These are phyloP conservation scores for Oropetium thomaeum DNA, from an alignment of 176 grass and related monocot genomes.

Conservation along the genomic window DNA sequence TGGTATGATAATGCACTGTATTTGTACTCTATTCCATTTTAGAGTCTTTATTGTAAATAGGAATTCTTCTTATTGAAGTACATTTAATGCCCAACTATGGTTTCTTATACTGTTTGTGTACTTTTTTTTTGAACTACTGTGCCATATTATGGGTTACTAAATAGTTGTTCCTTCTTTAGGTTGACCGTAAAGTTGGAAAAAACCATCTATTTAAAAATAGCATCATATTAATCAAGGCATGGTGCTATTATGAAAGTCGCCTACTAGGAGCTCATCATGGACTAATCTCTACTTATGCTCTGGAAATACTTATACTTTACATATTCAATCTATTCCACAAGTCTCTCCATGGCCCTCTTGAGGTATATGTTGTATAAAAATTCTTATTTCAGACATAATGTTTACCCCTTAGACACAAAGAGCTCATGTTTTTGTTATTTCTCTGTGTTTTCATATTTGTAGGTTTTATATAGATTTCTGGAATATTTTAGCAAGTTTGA, in stretches of 20 bases:
- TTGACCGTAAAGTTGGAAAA: slow-evolving; percentile 67
- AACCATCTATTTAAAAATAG: slow-evolving; percentile 84
- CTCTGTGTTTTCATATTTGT: slow-evolving; percentile 29
- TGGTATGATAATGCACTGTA: slow-evolving; percentile 47
- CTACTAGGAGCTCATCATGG: slow-evolving; percentile 85
- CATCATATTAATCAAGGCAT: slow-evolving; percentile 88
- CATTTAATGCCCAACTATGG: slow-evolving; percentile 2
- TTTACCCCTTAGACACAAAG: neutral
- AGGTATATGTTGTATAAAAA: slow-evolving; percentile 36
- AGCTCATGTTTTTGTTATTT: slow-evolving; percentile 10
- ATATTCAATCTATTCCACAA: slow-evolving; percentile 89
- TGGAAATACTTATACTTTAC: slow-evolving; percentile 80
- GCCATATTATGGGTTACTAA: slow-evolving; percentile 13
- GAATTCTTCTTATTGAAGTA: too few species aligned
- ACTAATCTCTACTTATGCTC: slow-evolving; percentile 90
- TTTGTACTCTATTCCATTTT: neutral
- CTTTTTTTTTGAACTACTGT: slow-evolving; percentile 16
- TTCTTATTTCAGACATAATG: slow-evolving; percentile 17
- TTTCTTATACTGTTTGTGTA: slow-evolving; percentile 13
- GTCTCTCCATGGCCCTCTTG: slow-evolving; percentile 61
- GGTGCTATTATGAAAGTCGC: slow-evolving; percentile 97
- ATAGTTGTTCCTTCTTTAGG: slow-evolving; percentile 43
- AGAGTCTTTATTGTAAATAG: neutral
- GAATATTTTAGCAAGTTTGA: slow-evolving; percentile 97
- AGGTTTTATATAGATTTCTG: slow-evolving; percentile 97